Base-by-base conservation (phyloP, 1,139 yeast species). In the Geotrichum fermentans region DNA sequence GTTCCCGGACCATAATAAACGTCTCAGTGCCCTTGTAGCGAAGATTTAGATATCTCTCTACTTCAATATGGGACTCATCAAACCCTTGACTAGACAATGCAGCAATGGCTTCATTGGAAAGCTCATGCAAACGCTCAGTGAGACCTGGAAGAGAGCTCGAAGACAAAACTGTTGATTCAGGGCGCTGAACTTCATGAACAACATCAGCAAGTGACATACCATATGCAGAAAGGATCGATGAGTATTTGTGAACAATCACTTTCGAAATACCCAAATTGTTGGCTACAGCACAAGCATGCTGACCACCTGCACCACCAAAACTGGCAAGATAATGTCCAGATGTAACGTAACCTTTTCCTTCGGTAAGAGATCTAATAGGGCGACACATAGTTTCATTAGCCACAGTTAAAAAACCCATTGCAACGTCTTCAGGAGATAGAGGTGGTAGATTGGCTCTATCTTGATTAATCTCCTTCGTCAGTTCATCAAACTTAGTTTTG, bases 21-120 rank as follows among this genome's bases (percentile, higher is more conserved):
- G 96, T 83, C 61, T 89, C 97, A 16, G 96, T 83, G 5, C 97
- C 97, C 54, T 80, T 79, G 63, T 86, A 90, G 59, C 94, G 75
- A 74, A 90, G 71, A 62, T 89, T 89, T 56, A 88, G 70, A 57
- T 77, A 85, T 29, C 77, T 75, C 59, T 88, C 95, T 48, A 75
- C 70, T 22, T 52, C 59, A 24, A 79, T 64, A 21, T 66, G 63
- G 3, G 60, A 54, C 20, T 62, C 63, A 2, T 61, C 51, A 52
- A 78, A 75, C 0, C 84, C 85, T 61, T 77, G 83, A 2, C 59
- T 57, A 2, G 53, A 49, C 20, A 80, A 68, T 40, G 69, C 71
- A 26, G 54, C 58, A 10, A 58, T 55, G 0, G 76, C 74, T 32
- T 64, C 65, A 10, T 52, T 43, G 24, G 61, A 61, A 36, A 77